phyloP scores from a whole-genome alignment of 228 moss, liverwort and hornwort species.

The Sphagnum fallax region DNA sequence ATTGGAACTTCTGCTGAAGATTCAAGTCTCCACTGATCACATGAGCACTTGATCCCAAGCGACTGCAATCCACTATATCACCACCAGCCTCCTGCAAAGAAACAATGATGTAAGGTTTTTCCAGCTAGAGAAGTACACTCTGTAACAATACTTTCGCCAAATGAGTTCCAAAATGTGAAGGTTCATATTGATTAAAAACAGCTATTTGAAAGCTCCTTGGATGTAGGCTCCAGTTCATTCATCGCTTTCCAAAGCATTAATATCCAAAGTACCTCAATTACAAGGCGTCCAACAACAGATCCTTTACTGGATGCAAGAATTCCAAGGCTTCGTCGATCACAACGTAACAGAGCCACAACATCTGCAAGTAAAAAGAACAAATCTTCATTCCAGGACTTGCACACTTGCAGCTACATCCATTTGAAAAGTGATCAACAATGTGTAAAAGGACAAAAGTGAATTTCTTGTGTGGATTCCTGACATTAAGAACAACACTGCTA shows the following conservation, averaged over 20 bases:
- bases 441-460: not conserved
- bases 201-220: too few relatives aligned
- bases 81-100: conserved; percentile 42
- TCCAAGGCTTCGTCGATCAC: conserved; percentile 83
- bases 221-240: too few relatives aligned
- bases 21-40: conserved; percentile 50
- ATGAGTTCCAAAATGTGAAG: too few relatives aligned
- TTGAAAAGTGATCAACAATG: not conserved
- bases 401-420: not conserved
- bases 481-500: too few relatives aligned
- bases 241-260: too few relatives aligned
- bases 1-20: conserved; percentile 38
- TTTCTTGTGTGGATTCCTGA: not conserved
- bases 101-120: not conserved
- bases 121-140: too few relatives aligned
- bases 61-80: conserved; percentile 66
- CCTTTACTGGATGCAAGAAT: conserved; percentile 82
- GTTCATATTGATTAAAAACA: too few relatives aligned
- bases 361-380: conserved; percentile 29
- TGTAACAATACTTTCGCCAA: too few relatives aligned
- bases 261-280: conserved; percentile 46
- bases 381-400: not conserved
- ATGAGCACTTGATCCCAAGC: conserved; percentile 49
- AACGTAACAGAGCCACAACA: conserved; percentile 66
- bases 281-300: conserved; percentile 65